phyloP scores from a whole-genome alignment of 169 alveolate species.

The Plasmodium gonderi region DNA sequence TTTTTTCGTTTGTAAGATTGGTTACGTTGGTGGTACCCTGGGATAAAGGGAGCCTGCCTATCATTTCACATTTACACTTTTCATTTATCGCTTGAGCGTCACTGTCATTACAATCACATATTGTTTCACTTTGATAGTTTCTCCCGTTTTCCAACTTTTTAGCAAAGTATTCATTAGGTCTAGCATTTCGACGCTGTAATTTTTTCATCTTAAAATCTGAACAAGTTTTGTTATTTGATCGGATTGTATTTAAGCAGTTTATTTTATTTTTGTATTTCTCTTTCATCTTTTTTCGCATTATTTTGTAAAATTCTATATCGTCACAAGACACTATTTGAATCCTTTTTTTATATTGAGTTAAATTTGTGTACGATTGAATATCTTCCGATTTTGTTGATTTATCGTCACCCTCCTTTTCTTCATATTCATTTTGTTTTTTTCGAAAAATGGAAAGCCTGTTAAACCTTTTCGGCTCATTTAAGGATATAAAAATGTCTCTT shows the following conservation, averaged over 20 bases:
- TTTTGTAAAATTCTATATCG: constrained; percentile 35
- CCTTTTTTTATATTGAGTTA: not conserved
- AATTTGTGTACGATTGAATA: not conserved
- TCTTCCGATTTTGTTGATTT: constrained; percentile 35
- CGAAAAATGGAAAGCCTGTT: not conserved
- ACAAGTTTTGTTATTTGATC: not conserved
- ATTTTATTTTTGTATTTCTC: not conserved
- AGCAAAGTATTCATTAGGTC: too few relatives aligned
- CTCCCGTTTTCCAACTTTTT: not conserved
- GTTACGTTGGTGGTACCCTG: too few relatives aligned
- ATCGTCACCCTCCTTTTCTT: constrained; percentile 1
- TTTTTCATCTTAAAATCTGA: not conserved
- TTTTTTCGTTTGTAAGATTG: too few relatives aligned
- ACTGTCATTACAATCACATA: too few relatives aligned
- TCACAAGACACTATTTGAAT: constrained; percentile 10
- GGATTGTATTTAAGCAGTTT: not conserved
- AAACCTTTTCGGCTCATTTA: not conserved
- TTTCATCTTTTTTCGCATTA: not conserved
- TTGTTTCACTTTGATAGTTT: too few relatives aligned
- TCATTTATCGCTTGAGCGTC: too few relatives aligned
- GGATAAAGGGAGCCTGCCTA: too few relatives aligned
- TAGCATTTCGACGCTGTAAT: not conserved
- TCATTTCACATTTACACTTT: too few relatives aligned
- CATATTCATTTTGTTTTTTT: not conserved
- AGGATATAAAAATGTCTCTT: not conserved